Conservation (phyloP, 306 rosid genomes). For the Neltuma alba region DNA sequence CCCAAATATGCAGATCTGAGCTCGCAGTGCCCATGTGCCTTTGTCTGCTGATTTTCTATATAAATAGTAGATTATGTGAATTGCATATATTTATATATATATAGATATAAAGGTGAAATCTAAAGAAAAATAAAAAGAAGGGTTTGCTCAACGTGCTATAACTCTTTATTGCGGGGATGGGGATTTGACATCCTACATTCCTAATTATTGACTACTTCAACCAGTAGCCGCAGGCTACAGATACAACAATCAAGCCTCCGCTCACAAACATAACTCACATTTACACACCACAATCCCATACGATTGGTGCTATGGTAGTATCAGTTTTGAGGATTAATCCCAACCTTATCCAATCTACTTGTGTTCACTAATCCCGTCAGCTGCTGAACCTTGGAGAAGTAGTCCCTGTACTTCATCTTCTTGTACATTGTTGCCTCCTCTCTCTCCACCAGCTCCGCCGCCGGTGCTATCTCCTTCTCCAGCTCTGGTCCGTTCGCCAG, state of each 20-base stretch:
- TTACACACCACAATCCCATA: background rate
- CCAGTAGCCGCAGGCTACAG: background rate
- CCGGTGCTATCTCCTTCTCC: constrained; percentile 47
- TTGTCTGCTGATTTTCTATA: background rate
- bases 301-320: no score
- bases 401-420: constrained; percentile 43
- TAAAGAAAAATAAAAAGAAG: no score
- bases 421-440: constrained; percentile 39
- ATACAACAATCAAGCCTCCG: background rate
- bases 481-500: constrained; percentile 47
- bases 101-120: no score
- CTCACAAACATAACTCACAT: background rate
- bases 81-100: no score
- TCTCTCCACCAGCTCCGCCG: constrained; percentile 33
- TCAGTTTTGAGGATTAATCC: constrained; percentile 15
- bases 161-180: no score
- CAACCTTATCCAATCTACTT: constrained; percentile 32
- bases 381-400: constrained; percentile 38
- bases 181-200: background rate
- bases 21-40: background rate
- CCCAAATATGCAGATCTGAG: no score
- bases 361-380: constrained; percentile 8
- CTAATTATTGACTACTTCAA: background rate
- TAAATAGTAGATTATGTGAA: background rate
- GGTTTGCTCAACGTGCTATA: no score